Conservation (phyloP, 2,329 filamentous ascomycete species). For the Lasiodiplodia theobromae region DNA sequence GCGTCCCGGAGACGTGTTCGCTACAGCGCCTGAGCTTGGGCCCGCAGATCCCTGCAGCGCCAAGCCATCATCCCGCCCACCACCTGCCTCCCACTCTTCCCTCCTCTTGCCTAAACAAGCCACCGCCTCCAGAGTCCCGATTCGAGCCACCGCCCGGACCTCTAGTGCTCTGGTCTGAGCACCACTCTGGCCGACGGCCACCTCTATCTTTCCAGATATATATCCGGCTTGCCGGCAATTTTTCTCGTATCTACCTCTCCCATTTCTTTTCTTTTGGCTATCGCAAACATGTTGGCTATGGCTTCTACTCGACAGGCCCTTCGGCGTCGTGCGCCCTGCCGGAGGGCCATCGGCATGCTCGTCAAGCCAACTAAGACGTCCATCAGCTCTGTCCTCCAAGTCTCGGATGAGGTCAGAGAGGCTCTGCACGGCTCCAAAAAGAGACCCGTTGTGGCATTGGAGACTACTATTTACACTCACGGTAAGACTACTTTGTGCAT, state of each 20-base stretch:
- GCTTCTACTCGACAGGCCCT: constrained; percentile 20
- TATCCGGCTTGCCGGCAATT: not conserved
- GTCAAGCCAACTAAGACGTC: constrained; percentile 34
- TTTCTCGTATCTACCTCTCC: not conserved
- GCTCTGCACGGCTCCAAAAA: constrained; percentile 69
- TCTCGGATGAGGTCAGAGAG: constrained; percentile 83
- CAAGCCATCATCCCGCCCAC: constrained; percentile 30
- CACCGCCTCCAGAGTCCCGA: constrained; percentile 1
- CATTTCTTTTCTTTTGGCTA: not conserved
- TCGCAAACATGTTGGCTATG: constrained; percentile 26
- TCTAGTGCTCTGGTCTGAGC: not conserved
- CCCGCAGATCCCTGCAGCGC: constrained; percentile 31
- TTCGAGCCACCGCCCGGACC: not conserved
- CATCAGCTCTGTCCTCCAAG: constrained; percentile 64
- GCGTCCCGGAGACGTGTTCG: constrained; percentile 45
- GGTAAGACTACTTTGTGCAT: constrained; percentile 54
- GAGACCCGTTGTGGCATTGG: constrained; percentile 87
- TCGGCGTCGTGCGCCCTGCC: constrained; percentile 14
- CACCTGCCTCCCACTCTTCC: constrained; percentile 34
- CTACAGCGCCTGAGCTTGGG: constrained; percentile 34
- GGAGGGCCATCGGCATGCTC: constrained; percentile 10
- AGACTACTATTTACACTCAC: constrained; percentile 97
- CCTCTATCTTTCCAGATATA: constrained; percentile 30
- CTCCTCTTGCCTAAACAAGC: constrained; percentile 32
- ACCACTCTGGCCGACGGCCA: not conserved